phyloP scores from a whole-genome alignment of 345 rosid genomes.

The Passiflora organensis region DNA sequence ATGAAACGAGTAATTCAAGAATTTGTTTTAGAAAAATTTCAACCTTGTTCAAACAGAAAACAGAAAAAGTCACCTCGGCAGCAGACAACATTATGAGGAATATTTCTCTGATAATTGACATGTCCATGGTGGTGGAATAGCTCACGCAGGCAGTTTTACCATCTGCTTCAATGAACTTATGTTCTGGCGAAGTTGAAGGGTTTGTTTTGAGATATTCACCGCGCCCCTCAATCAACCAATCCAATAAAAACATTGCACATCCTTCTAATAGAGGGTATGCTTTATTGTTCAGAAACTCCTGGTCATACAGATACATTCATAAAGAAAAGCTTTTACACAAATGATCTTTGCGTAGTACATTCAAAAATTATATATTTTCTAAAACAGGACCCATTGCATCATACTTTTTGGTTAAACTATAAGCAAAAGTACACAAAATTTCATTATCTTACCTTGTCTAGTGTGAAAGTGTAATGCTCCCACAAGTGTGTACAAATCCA shows the following conservation, averaged over 20 bases:
- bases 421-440: background rate
- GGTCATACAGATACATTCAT: constrained; percentile 4
- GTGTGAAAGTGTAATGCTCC: constrained; percentile 82
- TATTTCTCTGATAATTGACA: constrained; percentile 72
- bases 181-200: constrained; percentile 98
- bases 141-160: constrained; percentile 81
- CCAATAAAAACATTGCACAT: constrained; percentile 65
- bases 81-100: constrained; percentile 67
- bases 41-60: background rate
- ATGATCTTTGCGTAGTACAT: background rate
- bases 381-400: no score
- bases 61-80: constrained; percentile 52
- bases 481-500: constrained; percentile 96
- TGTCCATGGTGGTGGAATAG: constrained; percentile 95
- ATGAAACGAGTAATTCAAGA: background rate
- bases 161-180: constrained; percentile 68
- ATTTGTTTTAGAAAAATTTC: no score
- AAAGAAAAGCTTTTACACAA: background rate
- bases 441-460: constrained; percentile 60
- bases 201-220: constrained; percentile 77
- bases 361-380: background rate
- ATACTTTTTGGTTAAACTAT: no score
- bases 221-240: constrained; percentile 82
- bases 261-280: constrained; percentile 88
- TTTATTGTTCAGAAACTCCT: constrained; percentile 75